phyloP scores from a whole-genome alignment of 2,329 filamentous ascomycete genomes.

The Talaromyces marneffei region DNA sequence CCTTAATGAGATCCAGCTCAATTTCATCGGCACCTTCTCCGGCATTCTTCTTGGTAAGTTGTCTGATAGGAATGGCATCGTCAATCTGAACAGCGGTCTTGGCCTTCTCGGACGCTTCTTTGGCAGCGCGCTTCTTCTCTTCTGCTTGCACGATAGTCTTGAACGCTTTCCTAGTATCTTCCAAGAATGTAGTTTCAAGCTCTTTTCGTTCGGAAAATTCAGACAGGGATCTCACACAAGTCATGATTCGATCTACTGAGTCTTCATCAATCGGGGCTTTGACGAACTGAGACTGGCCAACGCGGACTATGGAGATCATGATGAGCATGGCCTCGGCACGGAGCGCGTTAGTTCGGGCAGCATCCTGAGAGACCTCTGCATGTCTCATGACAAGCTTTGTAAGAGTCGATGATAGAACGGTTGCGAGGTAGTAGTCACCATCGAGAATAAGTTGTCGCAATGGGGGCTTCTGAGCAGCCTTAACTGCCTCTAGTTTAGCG shows the following conservation, averaged over 20 bases:
- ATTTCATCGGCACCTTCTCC: conserved; percentile 77
- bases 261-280: conserved; percentile 97
- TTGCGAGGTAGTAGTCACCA: conserved; percentile 92
- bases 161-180: conserved; percentile 94
- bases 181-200: conserved; percentile 83
- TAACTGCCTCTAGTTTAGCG: conserved; percentile 90
- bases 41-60: conserved; percentile 85
- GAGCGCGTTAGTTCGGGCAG: conserved; percentile 83
- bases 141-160: conserved; percentile 94
- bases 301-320: conserved; percentile 97
- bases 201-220: conserved; percentile 88
- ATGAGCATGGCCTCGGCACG: conserved; percentile 98
- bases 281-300: conserved; percentile 97
- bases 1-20: conserved; percentile 84
- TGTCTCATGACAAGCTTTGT: conserved; percentile 98
- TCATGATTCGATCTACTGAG: conserved; percentile 97
- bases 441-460: conserved; percentile 92
- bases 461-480: conserved; percentile 92
- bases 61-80: conserved; percentile 86
- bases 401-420: conserved; percentile 89
- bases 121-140: conserved; percentile 94
- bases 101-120: conserved; percentile 85
- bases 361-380: conserved; percentile 81
- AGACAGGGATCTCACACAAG: conserved; percentile 83
- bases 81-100: conserved; percentile 94